Percentiles rank a stretch among this genome's conserved stretches.
Conservation (phyloP, 805 yeast genomes). For the Debaryomyces prosopidis region DNA sequence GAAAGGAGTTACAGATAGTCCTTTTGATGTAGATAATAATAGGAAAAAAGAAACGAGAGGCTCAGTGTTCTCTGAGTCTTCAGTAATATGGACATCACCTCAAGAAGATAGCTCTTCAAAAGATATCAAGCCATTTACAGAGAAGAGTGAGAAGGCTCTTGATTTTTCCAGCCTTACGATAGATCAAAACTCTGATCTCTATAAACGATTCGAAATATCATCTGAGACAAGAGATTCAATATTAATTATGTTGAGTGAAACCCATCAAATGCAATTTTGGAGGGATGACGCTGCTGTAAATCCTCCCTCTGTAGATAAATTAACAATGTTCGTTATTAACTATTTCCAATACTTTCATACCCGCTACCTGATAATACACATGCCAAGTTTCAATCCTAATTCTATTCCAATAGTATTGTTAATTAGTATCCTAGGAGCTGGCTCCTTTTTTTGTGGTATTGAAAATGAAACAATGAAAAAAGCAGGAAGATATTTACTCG, state of each 20-base stretch:
- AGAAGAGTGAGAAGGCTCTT: too few species aligned
- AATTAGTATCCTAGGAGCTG: not conserved
- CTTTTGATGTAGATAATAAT: not conserved
- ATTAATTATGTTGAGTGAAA: not conserved
- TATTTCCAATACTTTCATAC: not conserved
- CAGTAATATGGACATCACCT: too few species aligned
- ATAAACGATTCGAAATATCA: too few species aligned
- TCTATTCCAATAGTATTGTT: not conserved
- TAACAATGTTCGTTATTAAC: not conserved
- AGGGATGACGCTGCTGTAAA: not conserved
- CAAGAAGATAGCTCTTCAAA: too few species aligned
- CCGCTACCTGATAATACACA: not conserved
- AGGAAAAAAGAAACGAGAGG: not conserved
- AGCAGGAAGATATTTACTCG: not conserved
- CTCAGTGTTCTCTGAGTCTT: too few species aligned
- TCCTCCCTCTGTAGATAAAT: not conserved
- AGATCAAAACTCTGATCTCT: too few species aligned
- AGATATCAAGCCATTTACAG: too few species aligned
- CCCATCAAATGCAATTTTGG: not conserved
- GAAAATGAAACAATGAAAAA: not conserved
- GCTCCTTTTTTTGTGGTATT: not conserved
- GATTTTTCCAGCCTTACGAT: too few species aligned
- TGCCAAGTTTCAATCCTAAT: conserved; percentile 1
- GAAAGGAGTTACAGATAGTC: not conserved
- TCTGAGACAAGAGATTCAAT: conserved; percentile 1